Evolutionary conservation across 2,329 filamentous ascomycete species (phyloP).

Genomic region (Calonectria pteridis): DNA sequence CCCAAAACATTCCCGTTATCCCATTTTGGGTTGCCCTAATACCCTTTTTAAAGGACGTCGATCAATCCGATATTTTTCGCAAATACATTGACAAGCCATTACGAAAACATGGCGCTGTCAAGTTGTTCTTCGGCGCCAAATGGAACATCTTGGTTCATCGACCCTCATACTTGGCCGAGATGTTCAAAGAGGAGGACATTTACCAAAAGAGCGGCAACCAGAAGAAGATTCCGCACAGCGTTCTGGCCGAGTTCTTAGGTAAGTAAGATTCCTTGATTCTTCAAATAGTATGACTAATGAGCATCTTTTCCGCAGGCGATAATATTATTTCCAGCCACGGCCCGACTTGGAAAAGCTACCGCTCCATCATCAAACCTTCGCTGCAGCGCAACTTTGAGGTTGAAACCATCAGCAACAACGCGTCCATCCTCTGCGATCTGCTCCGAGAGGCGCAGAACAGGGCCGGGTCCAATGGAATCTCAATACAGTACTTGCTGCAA

Average conservation of each 20-base stretch:
- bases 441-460: background rate
- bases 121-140: background rate
- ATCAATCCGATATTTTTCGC: background rate
- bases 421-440: background rate
- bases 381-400: constrained; percentile 46
- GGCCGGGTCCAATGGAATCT: background rate
- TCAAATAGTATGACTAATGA: background rate
- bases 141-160: constrained; percentile 1
- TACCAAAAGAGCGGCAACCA: constrained; percentile 2
- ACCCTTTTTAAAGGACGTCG: background rate
- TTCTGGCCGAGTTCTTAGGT: background rate
- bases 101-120: background rate
- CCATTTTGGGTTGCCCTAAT: background rate
- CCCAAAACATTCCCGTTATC: background rate
- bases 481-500: background rate
- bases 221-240: background rate
- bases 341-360: constrained; percentile 51
- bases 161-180: background rate
- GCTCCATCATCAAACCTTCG: constrained; percentile 51
- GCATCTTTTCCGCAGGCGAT: constrained; percentile 32
- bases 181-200: constrained; percentile 1
- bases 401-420: constrained; percentile 29
- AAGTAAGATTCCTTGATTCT: background rate
- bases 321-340: constrained; percentile 56
- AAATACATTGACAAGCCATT: background rate